These are phyloP conservation scores for Kwoniella shivajii DNA, from an alignment of 1,284 basidiomycete genomes.

Conservation along the genomic window DNA sequence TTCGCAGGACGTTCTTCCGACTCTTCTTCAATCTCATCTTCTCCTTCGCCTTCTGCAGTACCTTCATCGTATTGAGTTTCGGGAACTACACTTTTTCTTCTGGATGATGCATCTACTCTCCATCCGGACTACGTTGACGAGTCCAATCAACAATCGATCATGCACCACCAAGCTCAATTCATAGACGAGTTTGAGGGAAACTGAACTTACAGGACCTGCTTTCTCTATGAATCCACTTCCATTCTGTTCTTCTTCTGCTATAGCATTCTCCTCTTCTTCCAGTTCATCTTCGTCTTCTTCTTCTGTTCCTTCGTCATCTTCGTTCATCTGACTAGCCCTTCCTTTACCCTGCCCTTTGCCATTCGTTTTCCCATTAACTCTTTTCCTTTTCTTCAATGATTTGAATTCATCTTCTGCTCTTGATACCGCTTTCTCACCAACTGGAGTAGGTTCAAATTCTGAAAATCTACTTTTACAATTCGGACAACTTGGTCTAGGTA, in stretches of 20 bases:
- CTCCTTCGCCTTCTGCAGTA: slow-evolving; percentile 9
- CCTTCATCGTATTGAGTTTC: slow-evolving; percentile 23
- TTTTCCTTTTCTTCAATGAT: slow-evolving; percentile 14
- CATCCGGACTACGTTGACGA: slow-evolving; percentile 9
- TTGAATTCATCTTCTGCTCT: slow-evolving; percentile 34
- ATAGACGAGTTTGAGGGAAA: neutral
- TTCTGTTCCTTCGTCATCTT: slow-evolving; percentile 24
- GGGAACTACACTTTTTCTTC: slow-evolving; percentile 15
- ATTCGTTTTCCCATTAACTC: neutral
- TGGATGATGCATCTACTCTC: slow-evolving; percentile 9
- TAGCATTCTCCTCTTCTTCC: slow-evolving; percentile 17
- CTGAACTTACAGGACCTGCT: slow-evolving; percentile 16
- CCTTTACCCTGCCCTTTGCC: slow-evolving; percentile 18
- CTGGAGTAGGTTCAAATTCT: slow-evolving; percentile 14
- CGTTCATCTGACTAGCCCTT: slow-evolving; percentile 8
- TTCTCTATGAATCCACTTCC: slow-evolving; percentile 12
- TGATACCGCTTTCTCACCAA: slow-evolving; percentile 46
- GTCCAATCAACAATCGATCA: neutral
- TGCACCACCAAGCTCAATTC: neutral
- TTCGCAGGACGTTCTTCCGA: slow-evolving; percentile 9
- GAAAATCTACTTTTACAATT: slow-evolving; percentile 29
- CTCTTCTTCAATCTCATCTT: slow-evolving; percentile 15
- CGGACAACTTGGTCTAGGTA: slow-evolving; percentile 30
- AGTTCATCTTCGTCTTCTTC: slow-evolving; percentile 23
- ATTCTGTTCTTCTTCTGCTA: slow-evolving; percentile 4